These are phyloP conservation scores for Quercus dentata DNA, from an alignment of 306 rosid genomes.

Conservation along the genomic window DNA sequence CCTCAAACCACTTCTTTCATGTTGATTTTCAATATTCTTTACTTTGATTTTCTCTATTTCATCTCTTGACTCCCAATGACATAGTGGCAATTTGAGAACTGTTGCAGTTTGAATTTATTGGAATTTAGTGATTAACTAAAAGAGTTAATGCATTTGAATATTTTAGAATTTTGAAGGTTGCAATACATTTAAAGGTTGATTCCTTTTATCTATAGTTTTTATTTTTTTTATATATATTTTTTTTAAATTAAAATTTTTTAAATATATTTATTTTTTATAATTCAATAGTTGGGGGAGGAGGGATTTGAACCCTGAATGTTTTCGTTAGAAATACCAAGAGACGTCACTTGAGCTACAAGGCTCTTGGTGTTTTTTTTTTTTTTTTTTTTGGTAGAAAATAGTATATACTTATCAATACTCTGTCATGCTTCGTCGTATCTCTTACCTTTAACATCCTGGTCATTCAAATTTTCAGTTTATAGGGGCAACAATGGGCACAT, in stretches of 20 bases:
- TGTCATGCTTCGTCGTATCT: background rate
- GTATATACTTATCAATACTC: background rate
- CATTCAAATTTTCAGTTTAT: conserved; percentile 61
- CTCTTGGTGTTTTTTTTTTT: no score
- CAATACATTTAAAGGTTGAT: background rate
- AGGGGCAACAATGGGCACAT: conserved; percentile 94
- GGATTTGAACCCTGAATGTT: no score
- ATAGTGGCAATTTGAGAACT: background rate
- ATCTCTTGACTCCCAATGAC: background rate
- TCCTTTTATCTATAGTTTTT: background rate
- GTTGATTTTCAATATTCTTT: background rate
- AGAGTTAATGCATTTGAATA: background rate
- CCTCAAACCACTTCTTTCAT: background rate
- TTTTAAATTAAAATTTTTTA: no score
- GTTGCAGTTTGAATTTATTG: background rate
- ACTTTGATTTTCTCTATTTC: background rate
- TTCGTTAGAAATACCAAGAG: no score
- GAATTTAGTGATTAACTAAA: background rate
- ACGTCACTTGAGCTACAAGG: no score
- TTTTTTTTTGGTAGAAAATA: background rate
- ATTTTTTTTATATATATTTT: no score
- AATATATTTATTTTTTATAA: no score
- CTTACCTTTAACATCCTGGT: conserved; percentile 1
- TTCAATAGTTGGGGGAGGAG: no score
- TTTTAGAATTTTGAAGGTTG: background rate